A percentile compares a stretch with the other conserved stretches of the same genome.
Evolutionary conservation across 1,139 yeast species (phyloP).

Genomic region (Blastobotrys persicus): DNA sequence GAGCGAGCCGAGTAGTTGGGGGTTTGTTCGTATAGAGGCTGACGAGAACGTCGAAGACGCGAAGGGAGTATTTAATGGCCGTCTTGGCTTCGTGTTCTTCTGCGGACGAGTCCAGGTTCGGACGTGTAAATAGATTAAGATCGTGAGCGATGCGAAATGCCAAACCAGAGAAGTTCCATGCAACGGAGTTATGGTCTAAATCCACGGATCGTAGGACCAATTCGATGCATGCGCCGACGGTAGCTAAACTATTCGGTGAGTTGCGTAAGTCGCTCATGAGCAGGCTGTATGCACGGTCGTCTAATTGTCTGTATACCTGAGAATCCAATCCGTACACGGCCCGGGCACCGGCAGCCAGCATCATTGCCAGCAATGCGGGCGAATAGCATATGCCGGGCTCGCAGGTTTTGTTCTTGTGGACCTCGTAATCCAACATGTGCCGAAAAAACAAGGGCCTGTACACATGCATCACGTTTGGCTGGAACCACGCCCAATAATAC

Average conservation of each 20-base stretch:
- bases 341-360: constrained; percentile 12
- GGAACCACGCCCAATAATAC: constrained; percentile 16
- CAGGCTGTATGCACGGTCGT: constrained; percentile 5
- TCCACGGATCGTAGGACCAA: constrained; percentile 6
- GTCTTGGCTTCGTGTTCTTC: constrained; percentile 11
- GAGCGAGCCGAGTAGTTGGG: neutral
- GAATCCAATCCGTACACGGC: constrained; percentile 10
- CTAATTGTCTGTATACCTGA: constrained; percentile 10
- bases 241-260: constrained; percentile 6
- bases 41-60: constrained; percentile 3
- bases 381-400: constrained; percentile 11
- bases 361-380: constrained; percentile 12
- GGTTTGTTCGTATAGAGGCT: constrained; percentile 9
- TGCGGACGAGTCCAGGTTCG: neutral
- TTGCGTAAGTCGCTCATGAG: constrained; percentile 8
- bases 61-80: constrained; percentile 1
- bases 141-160: constrained; percentile 6
- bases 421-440: constrained; percentile 11
- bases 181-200: constrained; percentile 2
- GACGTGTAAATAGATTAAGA: neutral
- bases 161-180: constrained; percentile 13
- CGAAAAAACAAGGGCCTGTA: constrained; percentile 13
- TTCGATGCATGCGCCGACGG: constrained; percentile 8
- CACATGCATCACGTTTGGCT: constrained; percentile 14
- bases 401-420: neutral